These are phyloP conservation scores for Plectranthus barbatus DNA, from an alignment of 257 asterid species.

Conservation along the genomic window DNA sequence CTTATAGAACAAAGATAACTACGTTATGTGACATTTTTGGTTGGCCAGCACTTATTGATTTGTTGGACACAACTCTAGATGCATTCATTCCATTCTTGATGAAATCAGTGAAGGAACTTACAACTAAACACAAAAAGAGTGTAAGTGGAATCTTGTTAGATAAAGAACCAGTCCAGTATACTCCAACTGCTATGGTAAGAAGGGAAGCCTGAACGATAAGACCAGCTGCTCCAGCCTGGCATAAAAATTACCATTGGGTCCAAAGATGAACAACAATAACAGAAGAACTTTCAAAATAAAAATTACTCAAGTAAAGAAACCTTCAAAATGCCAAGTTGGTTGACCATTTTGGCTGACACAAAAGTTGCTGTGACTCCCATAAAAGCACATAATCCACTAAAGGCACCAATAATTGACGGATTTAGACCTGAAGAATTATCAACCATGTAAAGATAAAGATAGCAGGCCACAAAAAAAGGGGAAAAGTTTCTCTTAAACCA, in stretches of 20 bases:
- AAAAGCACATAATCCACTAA: constrained; percentile 83
- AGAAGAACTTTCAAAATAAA: not conserved
- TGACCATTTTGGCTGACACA: constrained; percentile 73
- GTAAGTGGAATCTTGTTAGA: constrained; percentile 56
- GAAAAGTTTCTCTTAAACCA: not conserved
- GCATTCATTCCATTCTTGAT: constrained; percentile 1
- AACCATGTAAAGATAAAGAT: constrained; percentile 4
- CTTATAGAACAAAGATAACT: too few relatives aligned
- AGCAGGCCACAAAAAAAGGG: not conserved
- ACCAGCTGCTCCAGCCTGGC: constrained; percentile 97
- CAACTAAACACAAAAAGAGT: constrained; percentile 72
- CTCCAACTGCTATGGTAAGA: constrained; percentile 72
- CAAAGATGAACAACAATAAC: not conserved
- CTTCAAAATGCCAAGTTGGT: constrained; percentile 69
- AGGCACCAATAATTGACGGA: constrained; percentile 89
- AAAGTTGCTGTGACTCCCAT: constrained; percentile 94
- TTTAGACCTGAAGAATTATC: constrained; percentile 55
- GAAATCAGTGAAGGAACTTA: constrained; percentile 35
- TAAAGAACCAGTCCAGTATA: constrained; percentile 70
- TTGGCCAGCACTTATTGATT: not conserved
- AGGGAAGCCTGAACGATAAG: constrained; percentile 79
- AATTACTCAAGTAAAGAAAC: constrained; percentile 23
- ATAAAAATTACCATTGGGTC: constrained; percentile 19
- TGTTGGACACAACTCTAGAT: not conserved
- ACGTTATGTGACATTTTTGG: too few relatives aligned